Evolutionary conservation across 305 asterid species (phyloP), one percentile per base, ranked within the genome.

Genomic region (Solanum chacoense): DNA sequence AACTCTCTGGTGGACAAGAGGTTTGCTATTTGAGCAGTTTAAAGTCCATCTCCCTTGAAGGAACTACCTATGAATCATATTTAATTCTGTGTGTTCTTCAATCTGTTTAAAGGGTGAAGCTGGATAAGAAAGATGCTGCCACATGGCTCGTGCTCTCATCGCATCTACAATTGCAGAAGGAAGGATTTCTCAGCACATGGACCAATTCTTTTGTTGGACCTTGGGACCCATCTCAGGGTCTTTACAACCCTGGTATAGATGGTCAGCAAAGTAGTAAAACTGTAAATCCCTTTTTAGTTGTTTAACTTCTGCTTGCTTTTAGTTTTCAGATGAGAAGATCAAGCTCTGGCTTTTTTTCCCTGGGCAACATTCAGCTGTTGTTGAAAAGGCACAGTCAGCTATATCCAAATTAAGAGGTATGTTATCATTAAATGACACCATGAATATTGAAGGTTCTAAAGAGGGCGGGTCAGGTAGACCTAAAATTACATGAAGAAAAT

Each of bases 201-300:
- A 96, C 98, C 87, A 98, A 98, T 93, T 96, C 98, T 80, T 97
- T 96, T 92, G 98, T 98, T 74, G 99, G 99, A 90, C 99, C 99
- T 42, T 98, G 99, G 99, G 99, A 98, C 87, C 99, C 99, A 91
- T 98, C 99, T 67, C 99, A 96, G 95, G 99, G 99, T 87, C 87
- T 92, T 90, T 98, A 97, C 90, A 97, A 97, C 93, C 99, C 99
- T 91, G 99, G 99, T 98, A 95, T 92, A 86, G 89, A 90, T 88
- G 88, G 40, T 89, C 87, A 89, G 83, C 89, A 50, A 24, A 89
- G 75, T 78, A 76, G 59, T 89, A 59, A 87, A 85, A 83, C 79
- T 80, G 89, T 77, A 22, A 50, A 26, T 42, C 36, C 31, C 69
- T 80, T 85, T 55, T 85, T 13, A 65, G 87, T 89, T 91, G 89